Percentiles rank a stretch among this genome's conserved stretches.
These are phyloP conservation scores for Melaleuca alternifolia DNA, from an alignment of 345 rosid species.

Conservation along the genomic window DNA sequence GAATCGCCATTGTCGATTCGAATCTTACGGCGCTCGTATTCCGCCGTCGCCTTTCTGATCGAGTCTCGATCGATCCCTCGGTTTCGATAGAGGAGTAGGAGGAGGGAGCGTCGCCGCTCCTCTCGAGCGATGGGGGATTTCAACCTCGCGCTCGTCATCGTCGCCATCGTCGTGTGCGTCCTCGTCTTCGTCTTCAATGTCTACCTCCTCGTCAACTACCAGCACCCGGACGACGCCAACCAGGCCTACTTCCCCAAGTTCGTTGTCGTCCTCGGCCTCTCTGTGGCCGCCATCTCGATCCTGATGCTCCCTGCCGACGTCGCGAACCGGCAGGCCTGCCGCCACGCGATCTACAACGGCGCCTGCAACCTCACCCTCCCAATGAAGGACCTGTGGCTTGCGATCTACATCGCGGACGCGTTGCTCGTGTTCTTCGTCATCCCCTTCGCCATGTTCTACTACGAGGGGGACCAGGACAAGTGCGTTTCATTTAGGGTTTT, in stretches of 20 bases:
- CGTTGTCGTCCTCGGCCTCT: constrained; percentile 90
- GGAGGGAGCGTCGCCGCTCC: too few species aligned
- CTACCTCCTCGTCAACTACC: constrained; percentile 93
- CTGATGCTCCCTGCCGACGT: constrained; percentile 99
- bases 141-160: constrained; percentile 97
- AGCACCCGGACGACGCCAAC: constrained; percentile 97
- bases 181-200: constrained; percentile 82
- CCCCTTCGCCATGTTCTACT: constrained; percentile 97
- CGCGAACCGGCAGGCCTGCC: constrained; percentile 97
- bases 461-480: constrained; percentile 99
- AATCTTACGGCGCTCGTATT: neutral
- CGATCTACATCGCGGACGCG: constrained; percentile 72
- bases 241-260: constrained; percentile 97
- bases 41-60: neutral
- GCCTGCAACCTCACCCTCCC: constrained; percentile 90
- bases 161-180: constrained; percentile 83
- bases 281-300: constrained; percentile 79
- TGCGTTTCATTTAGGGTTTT: constrained; percentile 24
- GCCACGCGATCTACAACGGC: constrained; percentile 83
- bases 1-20: neutral
- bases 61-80: neutral
- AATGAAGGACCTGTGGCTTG: constrained; percentile 98
- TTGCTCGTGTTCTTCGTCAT: constrained; percentile 88
- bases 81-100: neutral
- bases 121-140: constrained; percentile 78